Base-by-base conservation (phyloP, 495 filamentous ascomycete species). In the Thozetella sp. region DNA sequence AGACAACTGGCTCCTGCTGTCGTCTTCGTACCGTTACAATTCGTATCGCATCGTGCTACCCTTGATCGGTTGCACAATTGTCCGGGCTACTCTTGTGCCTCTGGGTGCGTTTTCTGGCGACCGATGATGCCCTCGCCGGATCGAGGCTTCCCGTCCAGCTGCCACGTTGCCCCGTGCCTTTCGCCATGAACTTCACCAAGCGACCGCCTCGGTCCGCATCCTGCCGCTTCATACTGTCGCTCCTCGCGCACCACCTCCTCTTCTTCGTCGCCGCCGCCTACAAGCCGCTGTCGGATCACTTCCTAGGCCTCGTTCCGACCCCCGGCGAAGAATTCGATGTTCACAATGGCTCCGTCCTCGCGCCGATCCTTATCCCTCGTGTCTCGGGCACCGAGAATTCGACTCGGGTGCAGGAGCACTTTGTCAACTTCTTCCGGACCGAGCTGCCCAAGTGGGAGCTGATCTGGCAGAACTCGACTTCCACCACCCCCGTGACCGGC, bases 361-460 rank as follows among this genome's bases (percentile, higher is more conserved):
- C 92, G 1, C 93, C 93, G 2, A 92, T 97, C 60, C 81, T 97
- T 17, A 84, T 81, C 51, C 87, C 93, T 17, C 89, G 93, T 55
- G 92, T 97, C 19, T 89, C 93, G 24, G 93, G 93, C 15, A 95
- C 91, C 0, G 75, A 82, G 0, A 90, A 90, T 24, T 90, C 88
- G 11, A 65, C 76, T 15, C 79, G 76, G 1, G 91, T 91, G 9
- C 88, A 93, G 45, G 77, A 83, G 22, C 93, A 97, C 70, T 88
- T 97, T 57, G 83, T 82, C 56, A 68, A 86, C 65, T 97, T 92
- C 79, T 94, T 97, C 72, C 71, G 72, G 6, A 80, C 68, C 17
- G 72, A 81, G 30, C 82, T 97, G 1, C 93, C 92, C 2, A 68
- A 83, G 55, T 97, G 93, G 93, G 80, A 78, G 10, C 70, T 96